Conservation (phyloP, 306 rosid species). For the Astragalus glycyphyllos region DNA sequence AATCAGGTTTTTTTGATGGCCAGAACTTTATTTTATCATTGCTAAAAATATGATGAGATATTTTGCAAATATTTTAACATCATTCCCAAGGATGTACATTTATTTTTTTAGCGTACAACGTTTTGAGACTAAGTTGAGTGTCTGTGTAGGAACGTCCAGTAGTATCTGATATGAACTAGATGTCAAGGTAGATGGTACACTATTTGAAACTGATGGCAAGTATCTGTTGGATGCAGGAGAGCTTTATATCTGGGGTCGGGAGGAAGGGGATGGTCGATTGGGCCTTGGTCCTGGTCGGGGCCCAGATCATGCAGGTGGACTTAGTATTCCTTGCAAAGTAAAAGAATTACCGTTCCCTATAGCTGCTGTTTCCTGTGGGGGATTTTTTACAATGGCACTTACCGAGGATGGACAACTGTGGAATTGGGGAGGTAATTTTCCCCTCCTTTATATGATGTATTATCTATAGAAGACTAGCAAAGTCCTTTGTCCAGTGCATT, state of each 20-base stretch:
- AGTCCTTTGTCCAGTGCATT: conserved; percentile 13
- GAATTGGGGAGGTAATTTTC: conserved; percentile 93
- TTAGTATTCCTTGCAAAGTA: conserved; percentile 80
- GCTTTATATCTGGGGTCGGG: conserved; percentile 95
- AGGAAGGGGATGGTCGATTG: conserved; percentile 95
- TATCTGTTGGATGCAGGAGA: conserved; percentile 63
- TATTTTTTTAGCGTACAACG: background rate
- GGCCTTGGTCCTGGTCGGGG: conserved; percentile 95
- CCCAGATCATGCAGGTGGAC: conserved; percentile 90
- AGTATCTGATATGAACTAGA: conserved; percentile 2
- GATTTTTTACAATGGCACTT: conserved; percentile 83
- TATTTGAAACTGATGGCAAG: conserved; percentile 35
- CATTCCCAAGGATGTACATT: conserved; percentile 3
- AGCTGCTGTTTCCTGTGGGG: conserved; percentile 91
- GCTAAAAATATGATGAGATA: conserved; percentile 1
- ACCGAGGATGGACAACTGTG: conserved; percentile 77
- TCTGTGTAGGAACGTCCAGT: background rate
- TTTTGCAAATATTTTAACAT: conserved; percentile 13
- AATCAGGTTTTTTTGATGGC: conserved; percentile 57
- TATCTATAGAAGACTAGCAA: conserved; percentile 1
- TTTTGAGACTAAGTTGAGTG: conserved; percentile 10
- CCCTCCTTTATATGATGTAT: background rate
- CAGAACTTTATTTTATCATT: conserved; percentile 9
- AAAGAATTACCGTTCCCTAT: conserved; percentile 68
- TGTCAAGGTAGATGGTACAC: background rate